Conservation (phyloP, 768 basidiomycete genomes). For the Strobilomyces dryophilus region DNA sequence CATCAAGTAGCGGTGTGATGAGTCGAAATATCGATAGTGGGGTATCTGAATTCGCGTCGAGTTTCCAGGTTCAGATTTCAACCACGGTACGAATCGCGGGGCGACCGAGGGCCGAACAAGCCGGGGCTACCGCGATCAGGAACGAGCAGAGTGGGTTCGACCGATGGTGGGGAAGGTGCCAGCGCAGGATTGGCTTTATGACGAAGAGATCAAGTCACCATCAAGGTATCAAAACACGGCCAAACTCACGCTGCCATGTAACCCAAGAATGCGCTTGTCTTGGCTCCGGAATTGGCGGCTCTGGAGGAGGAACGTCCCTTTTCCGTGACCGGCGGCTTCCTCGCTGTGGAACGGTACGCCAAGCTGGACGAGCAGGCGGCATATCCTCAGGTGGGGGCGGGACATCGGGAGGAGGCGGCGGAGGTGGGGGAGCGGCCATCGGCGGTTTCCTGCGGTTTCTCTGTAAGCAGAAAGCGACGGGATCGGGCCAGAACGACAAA, state of each 20-base stretch:
- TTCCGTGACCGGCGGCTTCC: constrained; percentile 42
- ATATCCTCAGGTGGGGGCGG: constrained; percentile 43
- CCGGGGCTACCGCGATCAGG: constrained; percentile 59
- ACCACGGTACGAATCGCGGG: constrained; percentile 36
- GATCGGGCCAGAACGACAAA: constrained; percentile 21
- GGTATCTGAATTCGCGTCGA: neutral
- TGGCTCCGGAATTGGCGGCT: constrained; percentile 35
- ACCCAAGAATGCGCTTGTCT: constrained; percentile 52
- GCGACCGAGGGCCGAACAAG: constrained; percentile 77
- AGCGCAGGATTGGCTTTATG: constrained; percentile 52
- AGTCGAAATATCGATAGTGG: neutral
- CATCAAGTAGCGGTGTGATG: constrained; percentile 1
- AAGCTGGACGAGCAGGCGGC: constrained; percentile 49
- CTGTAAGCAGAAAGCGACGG: neutral
- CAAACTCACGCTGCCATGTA: constrained; percentile 61
- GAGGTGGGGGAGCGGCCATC: constrained; percentile 32
- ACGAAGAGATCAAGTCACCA: constrained; percentile 6
- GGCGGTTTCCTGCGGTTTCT: constrained; percentile 43
- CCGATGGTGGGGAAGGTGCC: constrained; percentile 57
- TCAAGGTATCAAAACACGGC: constrained; percentile 6
- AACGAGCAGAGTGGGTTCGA: constrained; percentile 56
- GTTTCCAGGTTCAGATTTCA: neutral
- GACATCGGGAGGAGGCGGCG: constrained; percentile 42
- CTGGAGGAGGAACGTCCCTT: constrained; percentile 34
- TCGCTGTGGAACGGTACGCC: constrained; percentile 51